Conservation (phyloP, 2,329 filamentous ascomycete species). For the Pyrenophora seminiperda region DNA sequence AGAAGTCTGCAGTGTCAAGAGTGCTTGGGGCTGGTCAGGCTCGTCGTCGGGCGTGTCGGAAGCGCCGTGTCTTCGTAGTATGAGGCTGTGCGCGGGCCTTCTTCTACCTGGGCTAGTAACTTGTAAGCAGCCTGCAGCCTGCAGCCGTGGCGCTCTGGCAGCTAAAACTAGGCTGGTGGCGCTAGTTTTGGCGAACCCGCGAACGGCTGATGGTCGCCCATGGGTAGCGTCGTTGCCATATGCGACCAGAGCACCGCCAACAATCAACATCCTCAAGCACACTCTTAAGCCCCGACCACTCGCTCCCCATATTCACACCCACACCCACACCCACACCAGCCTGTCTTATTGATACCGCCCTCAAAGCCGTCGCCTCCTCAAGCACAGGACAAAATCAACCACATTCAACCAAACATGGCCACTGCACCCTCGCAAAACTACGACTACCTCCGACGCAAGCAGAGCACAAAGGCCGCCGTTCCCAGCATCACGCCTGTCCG, state of each 20-base stretch:
- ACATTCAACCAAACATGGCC: conserved; percentile 26
- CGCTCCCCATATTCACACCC: conserved; percentile 13
- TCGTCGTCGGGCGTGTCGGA: neutral
- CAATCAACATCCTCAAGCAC: conserved; percentile 23
- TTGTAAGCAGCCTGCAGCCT: neutral
- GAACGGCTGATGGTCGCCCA: conserved; percentile 8
- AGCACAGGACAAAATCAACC: neutral
- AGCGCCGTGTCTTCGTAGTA: neutral
- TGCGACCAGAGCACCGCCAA: conserved; percentile 16
- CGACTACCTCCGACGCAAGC: conserved; percentile 64
- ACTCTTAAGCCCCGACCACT: conserved; percentile 24
- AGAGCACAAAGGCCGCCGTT: conserved; percentile 51
- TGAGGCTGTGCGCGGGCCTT: conserved; percentile 3
- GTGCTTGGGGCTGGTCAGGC: neutral
- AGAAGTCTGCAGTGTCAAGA: neutral
- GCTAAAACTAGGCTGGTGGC: conserved; percentile 3
- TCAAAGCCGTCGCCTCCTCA: conserved; percentile 3
- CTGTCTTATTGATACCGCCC: conserved; percentile 39
- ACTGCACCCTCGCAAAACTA: conserved; percentile 52
- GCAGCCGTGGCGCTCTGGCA: no score
- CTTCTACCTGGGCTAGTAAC: neutral
- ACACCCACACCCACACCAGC: conserved; percentile 11
- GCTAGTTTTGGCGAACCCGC: conserved; percentile 17
- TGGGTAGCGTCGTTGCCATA: conserved; percentile 24
- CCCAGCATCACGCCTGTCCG: conserved; percentile 38